Base-by-base conservation (phyloP, 2,329 filamentous ascomycete genomes). In the Cadophora luteo-olivacea region DNA sequence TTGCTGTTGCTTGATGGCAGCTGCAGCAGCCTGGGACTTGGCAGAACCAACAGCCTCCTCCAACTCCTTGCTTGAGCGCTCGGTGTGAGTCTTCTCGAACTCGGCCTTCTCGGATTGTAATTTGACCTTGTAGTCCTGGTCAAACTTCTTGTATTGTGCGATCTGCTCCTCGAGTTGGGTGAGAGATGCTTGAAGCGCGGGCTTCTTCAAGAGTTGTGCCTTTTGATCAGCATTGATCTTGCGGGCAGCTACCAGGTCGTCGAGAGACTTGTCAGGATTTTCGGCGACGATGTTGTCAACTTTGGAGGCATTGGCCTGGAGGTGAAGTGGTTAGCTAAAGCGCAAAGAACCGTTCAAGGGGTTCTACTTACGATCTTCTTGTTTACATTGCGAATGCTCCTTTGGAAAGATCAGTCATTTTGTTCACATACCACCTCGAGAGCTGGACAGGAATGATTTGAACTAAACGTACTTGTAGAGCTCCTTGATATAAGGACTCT, bases 331-430 rank as follows among this genome's bases (percentile, higher is more conserved):
- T 77, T 71, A 77, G 73, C 25, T 38, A 55, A 33, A 38, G 29
- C 29, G 11, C 16, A 29, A 8, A 12, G 16, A 57, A 12, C 32
- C 8, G 7, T 25, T 4, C 24, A 1, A 19, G 16, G 3, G 38
- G 3, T n/a, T 61, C 9, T 29, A 84, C 92, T 83, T 82, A 97
- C 93, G 77, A 98, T 90, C 83, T 97, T 97, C 87, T 97, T 98
- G 84, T 90, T 92, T 77, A 96, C 84, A 81, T 96, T 97, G 78
- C 95, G 94, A 76, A 97, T 92, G 81, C 89, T 93, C 86, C 94
- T 97, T 69, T 55, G 68, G 19, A 14, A n/a, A 58, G 22, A 55
- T 75, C 63, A 73, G 70, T 65, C 12, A 6, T 61, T 48, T 22
- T 58, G 22, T 57, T 36, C 16, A 22, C 14, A 33, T 22, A 16